Evolutionary conservation across 2,329 filamentous ascomycete genomes (phyloP).

Genomic region (Colletotrichum cordylinicola): DNA sequence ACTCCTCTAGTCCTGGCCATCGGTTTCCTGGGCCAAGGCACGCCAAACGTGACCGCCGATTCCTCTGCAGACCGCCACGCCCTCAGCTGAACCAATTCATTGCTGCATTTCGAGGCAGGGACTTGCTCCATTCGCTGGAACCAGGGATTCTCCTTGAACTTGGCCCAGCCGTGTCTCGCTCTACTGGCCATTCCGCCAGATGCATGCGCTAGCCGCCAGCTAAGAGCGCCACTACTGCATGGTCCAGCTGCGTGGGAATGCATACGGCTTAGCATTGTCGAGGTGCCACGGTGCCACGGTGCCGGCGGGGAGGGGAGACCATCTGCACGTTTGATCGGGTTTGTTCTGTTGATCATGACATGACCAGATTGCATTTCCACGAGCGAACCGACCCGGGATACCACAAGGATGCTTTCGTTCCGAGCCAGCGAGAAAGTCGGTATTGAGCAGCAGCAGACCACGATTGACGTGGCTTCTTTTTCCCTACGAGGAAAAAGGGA

Average conservation of each 20-base stretch:
- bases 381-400: background rate
- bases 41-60: background rate
- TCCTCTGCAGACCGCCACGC: conserved; percentile 14
- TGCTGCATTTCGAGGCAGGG: background rate
- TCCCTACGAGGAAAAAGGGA: background rate
- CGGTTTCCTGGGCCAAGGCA: background rate
- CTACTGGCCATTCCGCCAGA: background rate
- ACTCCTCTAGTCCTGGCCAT: background rate
- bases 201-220: conserved; percentile 13
- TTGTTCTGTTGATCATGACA: background rate
- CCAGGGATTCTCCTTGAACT: background rate
- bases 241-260: conserved; percentile 16
- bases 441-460: background rate
- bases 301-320: background rate
- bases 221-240: conserved; percentile 17
- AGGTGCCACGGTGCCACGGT: conserved; percentile 3
- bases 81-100: conserved; percentile 17
- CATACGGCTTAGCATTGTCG: conserved; percentile 14
- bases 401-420: background rate
- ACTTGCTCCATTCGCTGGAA: background rate
- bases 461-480: background rate
- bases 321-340: conserved; percentile 2
- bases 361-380: background rate
- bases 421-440: background rate
- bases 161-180: conserved; percentile 14